Evolutionary conservation across 345 rosid genomes (phyloP).

Genomic region (Salix caprea): DNA sequence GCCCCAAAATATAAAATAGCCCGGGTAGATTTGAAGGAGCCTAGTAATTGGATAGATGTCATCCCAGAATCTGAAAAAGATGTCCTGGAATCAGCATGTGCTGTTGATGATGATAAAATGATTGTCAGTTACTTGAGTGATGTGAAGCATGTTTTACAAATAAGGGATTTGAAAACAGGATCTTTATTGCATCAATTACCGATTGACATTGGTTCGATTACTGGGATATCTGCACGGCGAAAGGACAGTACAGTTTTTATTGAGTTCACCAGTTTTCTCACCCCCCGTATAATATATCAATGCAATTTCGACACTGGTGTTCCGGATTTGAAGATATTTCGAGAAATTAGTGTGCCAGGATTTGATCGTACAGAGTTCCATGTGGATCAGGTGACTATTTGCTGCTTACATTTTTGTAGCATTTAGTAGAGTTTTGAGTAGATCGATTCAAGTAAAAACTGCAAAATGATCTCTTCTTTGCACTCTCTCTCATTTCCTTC

Average conservation of each 20-base stretch:
- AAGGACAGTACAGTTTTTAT: conserved; percentile 53
- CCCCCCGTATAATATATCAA: conserved; percentile 77
- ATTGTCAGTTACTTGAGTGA: conserved; percentile 81
- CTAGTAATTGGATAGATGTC: conserved; percentile 69
- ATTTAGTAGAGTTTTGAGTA: background rate
- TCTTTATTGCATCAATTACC: conserved; percentile 67
- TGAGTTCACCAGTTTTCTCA: conserved; percentile 76
- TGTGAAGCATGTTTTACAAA: conserved; percentile 71
- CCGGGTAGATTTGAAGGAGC: conserved; percentile 70
- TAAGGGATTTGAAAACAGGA: conserved; percentile 76
- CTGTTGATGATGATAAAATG: conserved; percentile 63
- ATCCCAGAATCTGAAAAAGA: conserved; percentile 71
- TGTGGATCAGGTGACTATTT: conserved; percentile 63
- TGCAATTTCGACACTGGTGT: conserved; percentile 48
- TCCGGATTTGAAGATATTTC: conserved; percentile 69
- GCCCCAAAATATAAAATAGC: conserved; percentile 85
- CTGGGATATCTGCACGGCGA: conserved; percentile 61
- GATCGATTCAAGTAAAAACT: background rate
- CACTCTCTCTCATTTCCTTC: background rate
- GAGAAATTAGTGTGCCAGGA: conserved; percentile 68
- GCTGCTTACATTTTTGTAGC: background rate
- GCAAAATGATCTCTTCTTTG: background rate
- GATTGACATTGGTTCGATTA: conserved; percentile 71
- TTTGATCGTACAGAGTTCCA: conserved; percentile 67
- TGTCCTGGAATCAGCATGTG: conserved; percentile 66